A percentile compares a stretch with the other conserved stretches of the same genome.
These are phyloP conservation scores for Talaromyces liani DNA, from an alignment of 495 filamentous ascomycete species.

Conservation along the genomic window DNA sequence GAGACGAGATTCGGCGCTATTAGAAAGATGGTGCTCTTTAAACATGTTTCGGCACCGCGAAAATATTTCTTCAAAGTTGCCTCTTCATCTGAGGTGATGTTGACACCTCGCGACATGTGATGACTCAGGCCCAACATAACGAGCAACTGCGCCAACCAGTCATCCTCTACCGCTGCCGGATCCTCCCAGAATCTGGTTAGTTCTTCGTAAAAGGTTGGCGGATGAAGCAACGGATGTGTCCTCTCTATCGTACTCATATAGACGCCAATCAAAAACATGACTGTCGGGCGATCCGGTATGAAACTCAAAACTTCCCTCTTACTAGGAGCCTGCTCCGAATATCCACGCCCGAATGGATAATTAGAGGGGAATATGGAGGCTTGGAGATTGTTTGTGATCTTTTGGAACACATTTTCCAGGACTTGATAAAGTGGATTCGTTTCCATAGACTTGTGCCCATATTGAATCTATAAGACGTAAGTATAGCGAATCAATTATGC, in stretches of 20 bases:
- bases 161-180: conserved; percentile 1
- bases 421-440: neutral
- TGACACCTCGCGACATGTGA: neutral
- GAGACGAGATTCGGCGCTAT: neutral
- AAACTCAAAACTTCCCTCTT: neutral
- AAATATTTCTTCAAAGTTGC: neutral
- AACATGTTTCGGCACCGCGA: conserved; percentile 5
- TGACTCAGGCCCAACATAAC: conserved; percentile 4
- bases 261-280: neutral
- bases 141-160: conserved; percentile 6
- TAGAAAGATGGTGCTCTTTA: conserved; percentile 3
- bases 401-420: neutral
- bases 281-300: conserved; percentile 1
- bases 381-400: neutral
- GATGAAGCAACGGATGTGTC: conserved; percentile 3
- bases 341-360: conserved; percentile 2
- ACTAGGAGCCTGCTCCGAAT: neutral
- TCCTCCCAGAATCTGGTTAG: conserved; percentile 1
- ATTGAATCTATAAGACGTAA: neutral
- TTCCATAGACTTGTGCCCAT: neutral
- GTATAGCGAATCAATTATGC: neutral
- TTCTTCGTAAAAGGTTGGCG: conserved; percentile 6
- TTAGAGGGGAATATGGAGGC: neutral
- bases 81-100: neutral
- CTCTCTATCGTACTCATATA: conserved; percentile 9